These are phyloP conservation scores for Cercospora zeae-maydis DNA, from an alignment of 2,329 filamentous ascomycete genomes.

Conservation along the genomic window DNA sequence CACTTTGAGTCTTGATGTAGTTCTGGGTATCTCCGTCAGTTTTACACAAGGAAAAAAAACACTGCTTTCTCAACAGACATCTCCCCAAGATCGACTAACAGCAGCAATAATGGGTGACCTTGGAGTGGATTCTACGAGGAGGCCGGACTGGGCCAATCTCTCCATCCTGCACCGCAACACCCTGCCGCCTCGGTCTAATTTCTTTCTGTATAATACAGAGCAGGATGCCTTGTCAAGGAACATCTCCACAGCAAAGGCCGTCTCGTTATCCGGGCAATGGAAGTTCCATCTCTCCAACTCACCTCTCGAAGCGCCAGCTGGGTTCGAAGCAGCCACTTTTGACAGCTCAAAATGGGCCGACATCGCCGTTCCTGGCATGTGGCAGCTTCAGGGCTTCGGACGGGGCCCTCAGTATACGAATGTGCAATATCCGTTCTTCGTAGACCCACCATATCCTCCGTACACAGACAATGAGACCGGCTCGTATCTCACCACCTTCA, in stretches of 20 bases:
- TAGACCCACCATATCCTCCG: conserved; percentile 61
- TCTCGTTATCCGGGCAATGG: conserved; percentile 39
- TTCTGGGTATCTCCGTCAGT: background rate
- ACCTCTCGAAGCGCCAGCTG: conserved; percentile 37
- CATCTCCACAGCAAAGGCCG: conserved; percentile 30
- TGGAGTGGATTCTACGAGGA: background rate
- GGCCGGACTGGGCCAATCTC: conserved; percentile 61
- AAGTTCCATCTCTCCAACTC: conserved; percentile 40
- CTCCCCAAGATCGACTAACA: background rate
- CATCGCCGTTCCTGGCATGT: conserved; percentile 56
- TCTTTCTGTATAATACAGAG: conserved; percentile 52
- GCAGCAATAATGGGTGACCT: conserved; percentile 17
- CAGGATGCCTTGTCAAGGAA: conserved; percentile 48
- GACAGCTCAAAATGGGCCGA: conserved; percentile 47
- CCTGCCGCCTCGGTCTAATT: conserved; percentile 55
- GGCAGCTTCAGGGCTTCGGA: conserved; percentile 68
- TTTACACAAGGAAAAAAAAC: too few species aligned
- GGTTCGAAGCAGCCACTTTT: conserved; percentile 35
- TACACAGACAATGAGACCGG: conserved; percentile 61
- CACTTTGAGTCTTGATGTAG: background rate
- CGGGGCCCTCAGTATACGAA: conserved; percentile 65
- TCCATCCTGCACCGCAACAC: conserved; percentile 58
- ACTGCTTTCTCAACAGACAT: background rate
- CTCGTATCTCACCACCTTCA: conserved; percentile 57
- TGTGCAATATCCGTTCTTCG: conserved; percentile 56